Conservation (phyloP, 805 yeast species). For the Blastobotrys chiropterorum region DNA sequence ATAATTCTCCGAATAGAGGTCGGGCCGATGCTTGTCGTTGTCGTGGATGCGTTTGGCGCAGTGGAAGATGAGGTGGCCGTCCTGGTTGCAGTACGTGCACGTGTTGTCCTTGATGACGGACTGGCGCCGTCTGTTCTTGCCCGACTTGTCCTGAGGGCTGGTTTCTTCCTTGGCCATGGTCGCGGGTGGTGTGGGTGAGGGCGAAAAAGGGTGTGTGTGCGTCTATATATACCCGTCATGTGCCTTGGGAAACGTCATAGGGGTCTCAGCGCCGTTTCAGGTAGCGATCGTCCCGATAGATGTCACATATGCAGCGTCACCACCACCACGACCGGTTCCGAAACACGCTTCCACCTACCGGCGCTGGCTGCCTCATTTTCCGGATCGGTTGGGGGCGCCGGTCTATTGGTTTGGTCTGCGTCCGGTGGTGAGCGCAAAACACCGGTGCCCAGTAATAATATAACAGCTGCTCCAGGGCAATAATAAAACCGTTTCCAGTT, state of each 20-base stretch:
- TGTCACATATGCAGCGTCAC: background rate
- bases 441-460: too few relatives aligned
- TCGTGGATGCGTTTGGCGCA: background rate
- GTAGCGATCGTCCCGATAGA: background rate
- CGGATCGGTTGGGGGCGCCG: too few relatives aligned
- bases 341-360: too few relatives aligned
- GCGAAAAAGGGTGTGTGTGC: background rate
- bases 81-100: background rate
- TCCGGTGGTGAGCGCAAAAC: too few relatives aligned
- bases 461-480: too few relatives aligned
- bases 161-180: background rate
- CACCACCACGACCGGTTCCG: too few relatives aligned
- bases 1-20: background rate
- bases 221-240: background rate
- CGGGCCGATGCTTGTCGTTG: background rate
- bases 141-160: background rate
- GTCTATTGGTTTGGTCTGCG: too few relatives aligned
- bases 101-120: background rate
- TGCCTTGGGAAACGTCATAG: background rate
- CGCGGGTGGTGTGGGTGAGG: background rate
- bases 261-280: background rate
- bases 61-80: background rate
- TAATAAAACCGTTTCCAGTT: too few relatives aligned
- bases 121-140: background rate
- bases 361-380: too few relatives aligned